Evolutionary conservation across 805 yeast genomes (phyloP), one percentile per base, ranked within the genome.

Genomic region (Myxozyma sirexii): DNA sequence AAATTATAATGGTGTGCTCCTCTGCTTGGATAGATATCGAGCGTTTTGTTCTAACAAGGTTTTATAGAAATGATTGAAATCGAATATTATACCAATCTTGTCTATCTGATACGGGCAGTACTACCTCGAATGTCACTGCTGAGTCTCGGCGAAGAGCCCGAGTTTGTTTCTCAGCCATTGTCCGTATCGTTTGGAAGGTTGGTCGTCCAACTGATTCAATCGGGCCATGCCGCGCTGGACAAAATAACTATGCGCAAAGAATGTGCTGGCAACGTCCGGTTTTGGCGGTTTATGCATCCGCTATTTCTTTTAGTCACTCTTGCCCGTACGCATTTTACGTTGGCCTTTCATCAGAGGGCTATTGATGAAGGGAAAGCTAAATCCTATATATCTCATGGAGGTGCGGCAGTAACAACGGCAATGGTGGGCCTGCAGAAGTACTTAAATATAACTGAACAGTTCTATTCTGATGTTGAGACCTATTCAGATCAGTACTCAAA

Each of bases 151-250:
- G 48, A 42, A 44, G 6, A 23, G 10, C 31, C 29, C 17, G 23
- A 37, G 6, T 38, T 38, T 21, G n/a, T 39, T 3, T 19, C 35
- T 4, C 49, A 23, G 27, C 33, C 43, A n/a, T n/a, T 53, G 31
- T 29, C 56, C 4, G 13, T 44, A 13, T 35, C 48, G 19, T 33
- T 53, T 10, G 49, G 56, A 7, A 53, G 43, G 7, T 29, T 43
- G 37, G 43, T 43, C 29, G 38, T 53, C 10, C 7, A 23, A 23
- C 29, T 53, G 8, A 43, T 53, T 8, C 35, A 35, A 2, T 31
- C 50, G n/a, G 56, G 50, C 4, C 48, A 53, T 31, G 17, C 56
- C 8, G 56, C 49, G 5, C 48, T 53, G 13, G 56, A 53, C 29
- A 35, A 12, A 35, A 35, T 53, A 19, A 6, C 43, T 8, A 24